These are phyloP conservation scores for Fomitopsis palustris DNA, from an alignment of 1,284 basidiomycete genomes.

Conservation along the genomic window DNA sequence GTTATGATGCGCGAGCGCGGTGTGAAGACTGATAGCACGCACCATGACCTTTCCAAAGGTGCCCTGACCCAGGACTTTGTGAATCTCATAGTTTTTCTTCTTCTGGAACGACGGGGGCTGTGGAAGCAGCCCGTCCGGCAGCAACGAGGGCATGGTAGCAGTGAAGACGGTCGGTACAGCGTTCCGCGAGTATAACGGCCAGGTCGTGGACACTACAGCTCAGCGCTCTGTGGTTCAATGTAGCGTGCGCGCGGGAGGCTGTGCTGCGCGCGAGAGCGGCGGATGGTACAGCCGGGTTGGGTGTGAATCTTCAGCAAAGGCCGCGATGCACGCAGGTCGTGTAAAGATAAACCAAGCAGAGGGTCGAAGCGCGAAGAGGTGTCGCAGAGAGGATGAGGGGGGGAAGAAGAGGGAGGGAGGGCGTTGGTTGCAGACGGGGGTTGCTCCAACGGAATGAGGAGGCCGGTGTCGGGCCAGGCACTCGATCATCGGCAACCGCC, in stretches of 20 bases:
- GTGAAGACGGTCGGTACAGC: not conserved
- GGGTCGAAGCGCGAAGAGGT: not conserved
- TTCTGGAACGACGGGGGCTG: conserved; percentile 84
- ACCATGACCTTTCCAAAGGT: conserved; percentile 88
- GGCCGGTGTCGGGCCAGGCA: not conserved
- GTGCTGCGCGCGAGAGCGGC: not conserved
- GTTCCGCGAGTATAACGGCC: not conserved
- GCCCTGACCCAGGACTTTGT: conserved; percentile 73
- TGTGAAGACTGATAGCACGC: conserved; percentile 18
- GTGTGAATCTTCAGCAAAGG: not conserved
- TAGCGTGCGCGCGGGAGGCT: not conserved
- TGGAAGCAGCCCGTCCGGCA: conserved; percentile 50
- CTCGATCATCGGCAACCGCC: not conserved
- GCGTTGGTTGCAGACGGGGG: not conserved
- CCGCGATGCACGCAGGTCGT: not conserved
- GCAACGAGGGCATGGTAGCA: not conserved
- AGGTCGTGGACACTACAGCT: not conserved
- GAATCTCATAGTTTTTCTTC: conserved; percentile 78
- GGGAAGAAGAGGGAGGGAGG: not conserved
- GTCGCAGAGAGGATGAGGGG: not conserved
- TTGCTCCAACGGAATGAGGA: not conserved
- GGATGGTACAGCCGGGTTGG: not conserved
- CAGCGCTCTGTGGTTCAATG: not conserved
- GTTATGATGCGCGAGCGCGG: not conserved
- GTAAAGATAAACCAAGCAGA: too few species aligned